These are phyloP conservation scores for Acanthamoeba triangularis DNA, from an alignment of 208 protist species.

Conservation along the genomic window DNA sequence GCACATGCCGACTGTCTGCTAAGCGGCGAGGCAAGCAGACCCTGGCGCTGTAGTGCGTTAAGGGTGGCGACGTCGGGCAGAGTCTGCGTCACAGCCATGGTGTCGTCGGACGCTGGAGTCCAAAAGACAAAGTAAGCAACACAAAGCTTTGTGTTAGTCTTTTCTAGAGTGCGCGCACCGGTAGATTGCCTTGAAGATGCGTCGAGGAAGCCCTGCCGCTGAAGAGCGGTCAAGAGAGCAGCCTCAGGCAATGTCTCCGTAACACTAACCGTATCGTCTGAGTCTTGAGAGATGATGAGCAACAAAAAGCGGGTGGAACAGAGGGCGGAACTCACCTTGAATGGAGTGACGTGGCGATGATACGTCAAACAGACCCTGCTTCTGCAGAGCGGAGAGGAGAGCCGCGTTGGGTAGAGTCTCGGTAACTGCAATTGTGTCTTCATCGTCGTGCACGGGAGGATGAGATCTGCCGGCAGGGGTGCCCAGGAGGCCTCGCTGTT, in stretches of 20 bases:
- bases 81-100: not conserved
- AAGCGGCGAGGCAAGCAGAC: not conserved
- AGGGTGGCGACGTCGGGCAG: not conserved
- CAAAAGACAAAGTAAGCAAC: not conserved
- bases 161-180: too few relatives aligned
- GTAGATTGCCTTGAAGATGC: not conserved
- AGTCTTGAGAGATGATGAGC: not conserved
- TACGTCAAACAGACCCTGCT: not conserved
- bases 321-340: not conserved
- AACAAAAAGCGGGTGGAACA: not conserved
- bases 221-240: not conserved
- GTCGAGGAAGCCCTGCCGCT: not conserved
- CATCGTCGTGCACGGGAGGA: too few relatives aligned
- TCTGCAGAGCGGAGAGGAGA: not conserved
- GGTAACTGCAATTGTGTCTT: not conserved
- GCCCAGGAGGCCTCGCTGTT: not conserved
- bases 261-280: not conserved
- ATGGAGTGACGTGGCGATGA: not conserved
- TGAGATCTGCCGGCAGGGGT: not conserved
- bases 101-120: not conserved
- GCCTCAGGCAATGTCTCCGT: conserved; percentile 12
- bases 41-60: not conserved
- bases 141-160: too few relatives aligned
- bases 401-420: not conserved
- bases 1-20: not conserved